Evolutionary conservation across 139 green algal genomes (phyloP).

Genomic region (Coelastrella sp.): DNA sequence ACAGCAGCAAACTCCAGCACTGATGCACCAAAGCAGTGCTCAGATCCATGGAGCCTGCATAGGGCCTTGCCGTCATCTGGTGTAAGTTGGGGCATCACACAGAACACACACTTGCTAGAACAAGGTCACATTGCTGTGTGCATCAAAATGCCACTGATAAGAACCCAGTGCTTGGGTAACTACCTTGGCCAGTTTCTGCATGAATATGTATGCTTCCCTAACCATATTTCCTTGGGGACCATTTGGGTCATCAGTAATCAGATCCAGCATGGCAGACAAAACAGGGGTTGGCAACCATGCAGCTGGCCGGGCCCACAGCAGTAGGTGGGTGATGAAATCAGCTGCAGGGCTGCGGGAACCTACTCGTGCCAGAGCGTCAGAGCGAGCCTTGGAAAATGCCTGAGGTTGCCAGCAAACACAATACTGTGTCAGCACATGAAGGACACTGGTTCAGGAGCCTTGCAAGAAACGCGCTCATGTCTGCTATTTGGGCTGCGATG

Average conservation of each 20-base stretch:
- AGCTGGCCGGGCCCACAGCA: constrained; percentile 48
- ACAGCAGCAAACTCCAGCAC: too few relatives aligned
- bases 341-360: constrained; percentile 63
- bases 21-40: too few relatives aligned
- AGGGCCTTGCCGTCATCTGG: too few relatives aligned
- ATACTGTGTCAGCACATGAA: too few relatives aligned
- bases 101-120: not conserved
- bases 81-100: too few relatives aligned
- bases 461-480: too few relatives aligned
- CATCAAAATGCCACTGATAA: not conserved
- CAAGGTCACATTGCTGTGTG: not conserved
- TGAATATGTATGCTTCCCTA: not conserved
- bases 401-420: too few relatives aligned
- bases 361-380: constrained; percentile 76
- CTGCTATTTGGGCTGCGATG: too few relatives aligned
- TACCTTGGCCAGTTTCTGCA: constrained; percentile 41
- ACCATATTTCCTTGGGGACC: constrained; percentile 27
- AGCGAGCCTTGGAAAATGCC: constrained; percentile 12
- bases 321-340: constrained; percentile 68
- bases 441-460: too few relatives aligned
- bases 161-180: not conserved
- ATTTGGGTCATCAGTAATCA: constrained; percentile 17
- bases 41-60: too few relatives aligned
- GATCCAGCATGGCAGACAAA: constrained; percentile 61
- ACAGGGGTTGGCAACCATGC: constrained; percentile 52